Conservation (phyloP, 2,329 filamentous ascomycete species). For the Penicillium brasilianum region DNA sequence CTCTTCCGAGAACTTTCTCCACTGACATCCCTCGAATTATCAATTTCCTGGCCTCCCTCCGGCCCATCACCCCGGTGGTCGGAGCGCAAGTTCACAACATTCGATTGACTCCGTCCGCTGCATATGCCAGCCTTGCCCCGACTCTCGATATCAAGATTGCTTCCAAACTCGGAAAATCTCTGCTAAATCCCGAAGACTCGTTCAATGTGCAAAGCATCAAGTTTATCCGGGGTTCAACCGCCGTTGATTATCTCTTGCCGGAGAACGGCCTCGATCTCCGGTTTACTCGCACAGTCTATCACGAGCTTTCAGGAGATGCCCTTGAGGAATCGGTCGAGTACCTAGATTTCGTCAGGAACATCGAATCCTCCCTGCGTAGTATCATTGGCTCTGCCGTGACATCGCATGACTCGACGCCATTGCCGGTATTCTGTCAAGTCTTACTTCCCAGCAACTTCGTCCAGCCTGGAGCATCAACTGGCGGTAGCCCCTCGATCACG, state of each 20-base stretch:
- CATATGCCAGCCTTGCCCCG: slow-evolving; percentile 33
- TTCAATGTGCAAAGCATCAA: slow-evolving; percentile 37
- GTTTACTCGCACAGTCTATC: slow-evolving; percentile 42
- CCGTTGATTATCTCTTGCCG: slow-evolving; percentile 47
- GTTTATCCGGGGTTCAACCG: slow-evolving; percentile 37
- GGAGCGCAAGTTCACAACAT: slow-evolving; percentile 34
- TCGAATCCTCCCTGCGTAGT: slow-evolving; percentile 29
- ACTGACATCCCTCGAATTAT: slow-evolving; percentile 41
- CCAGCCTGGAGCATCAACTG: neutral
- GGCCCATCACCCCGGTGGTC: slow-evolving; percentile 21
- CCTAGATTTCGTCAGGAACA: slow-evolving; percentile 25
- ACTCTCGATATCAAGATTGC: slow-evolving; percentile 41
- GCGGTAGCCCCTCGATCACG: slow-evolving; percentile 11
- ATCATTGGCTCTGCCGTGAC: slow-evolving; percentile 25
- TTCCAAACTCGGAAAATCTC: slow-evolving; percentile 9
- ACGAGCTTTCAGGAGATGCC: slow-evolving; percentile 32
- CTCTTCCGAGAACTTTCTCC: slow-evolving; percentile 40
- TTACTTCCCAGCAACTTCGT: slow-evolving; percentile 36
- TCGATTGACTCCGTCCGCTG: slow-evolving; percentile 40
- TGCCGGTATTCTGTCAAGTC: slow-evolving; percentile 41
- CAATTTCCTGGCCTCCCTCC: slow-evolving; percentile 39
- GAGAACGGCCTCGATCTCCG: slow-evolving; percentile 46
- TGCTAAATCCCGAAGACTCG: slow-evolving; percentile 11
- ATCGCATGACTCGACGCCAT: slow-evolving; percentile 20
- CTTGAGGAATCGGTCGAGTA: slow-evolving; percentile 10